Base-by-base conservation (phyloP, 176 grass and related monocot genomes). In the Rhynchospora tenuis region DNA sequence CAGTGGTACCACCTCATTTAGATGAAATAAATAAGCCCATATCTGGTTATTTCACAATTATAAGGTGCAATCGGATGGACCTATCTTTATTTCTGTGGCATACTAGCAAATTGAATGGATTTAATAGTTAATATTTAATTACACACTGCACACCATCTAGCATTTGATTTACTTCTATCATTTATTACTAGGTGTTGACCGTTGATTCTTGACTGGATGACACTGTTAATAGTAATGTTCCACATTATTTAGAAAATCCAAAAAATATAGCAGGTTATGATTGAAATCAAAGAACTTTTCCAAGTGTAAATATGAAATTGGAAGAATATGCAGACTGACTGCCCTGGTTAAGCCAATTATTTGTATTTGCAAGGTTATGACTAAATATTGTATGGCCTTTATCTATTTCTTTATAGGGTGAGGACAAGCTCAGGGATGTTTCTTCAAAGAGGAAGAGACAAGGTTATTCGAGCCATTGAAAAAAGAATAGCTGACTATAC, bases 401-500 rank as follows among this genome's bases (percentile, higher is more conserved):
- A 27, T 55, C 73, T 76, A 29, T 17, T 71, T 82, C 78, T 20
- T 20, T 84, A 28, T 31, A 89, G 95, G 89, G 92, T 98, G 48
- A 87, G 95, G 27, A 98, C 95, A 64, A 98, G 95, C 91, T 94
- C 95, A 80, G 95, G 95, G 83, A 98, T 83, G 61, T 94, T 98
- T 69, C 70, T 98, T 83, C 86, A 84, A 85, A 92, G 95, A 85
- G 89, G 90, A 38, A 89, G 85, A 42, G 95, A 98, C 86, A 94
- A 94, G 64, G 83, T 93, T 70, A 93, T 98, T 68, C 88, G 87
- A 64, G 72, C 84, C 23, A 94, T 97, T 43, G 95, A 97, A 38
- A 94, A 91, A 87, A 97, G 95, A 83, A 97, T 98, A 91, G 92
- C 90, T 19, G 92, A 94, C 16, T 98, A 93, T 79, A 98, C 95